Conservation (phyloP, 164 flowering plant genomes). For the Stephania cephalantha region DNA sequence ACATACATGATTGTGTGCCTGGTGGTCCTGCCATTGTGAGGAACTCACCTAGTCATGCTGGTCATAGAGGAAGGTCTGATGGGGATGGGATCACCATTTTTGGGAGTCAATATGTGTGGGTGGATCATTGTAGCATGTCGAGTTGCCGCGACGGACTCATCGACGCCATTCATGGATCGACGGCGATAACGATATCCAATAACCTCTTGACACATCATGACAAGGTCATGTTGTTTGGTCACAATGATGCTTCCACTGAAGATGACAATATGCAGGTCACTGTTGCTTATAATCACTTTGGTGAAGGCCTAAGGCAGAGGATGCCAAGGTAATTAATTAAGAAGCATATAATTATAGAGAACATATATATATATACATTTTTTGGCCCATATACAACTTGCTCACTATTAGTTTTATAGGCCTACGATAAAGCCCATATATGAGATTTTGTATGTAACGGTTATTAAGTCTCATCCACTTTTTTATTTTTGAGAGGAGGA, state of each 20-base stretch:
- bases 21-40: slow-evolving; percentile 57
- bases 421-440: too few relatives aligned
- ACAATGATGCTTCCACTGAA: slow-evolving; percentile 40
- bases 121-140: slow-evolving; percentile 63
- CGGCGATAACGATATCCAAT: slow-evolving; percentile 74
- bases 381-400: too few relatives aligned
- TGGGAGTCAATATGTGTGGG: slow-evolving; percentile 60
- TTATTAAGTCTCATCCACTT: too few relatives aligned
- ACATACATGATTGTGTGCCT: slow-evolving; percentile 68
- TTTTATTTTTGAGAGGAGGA: too few relatives aligned
- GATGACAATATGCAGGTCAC: slow-evolving; percentile 82
- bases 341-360: too few relatives aligned
- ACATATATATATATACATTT: too few relatives aligned
- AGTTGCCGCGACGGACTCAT: slow-evolving; percentile 64
- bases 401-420: too few relatives aligned
- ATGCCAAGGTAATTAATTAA: slow-evolving; percentile 57
- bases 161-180: slow-evolving; percentile 70
- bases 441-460: too few relatives aligned
- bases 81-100: slow-evolving; percentile 80
- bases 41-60: slow-evolving; percentile 50
- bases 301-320: slow-evolving; percentile 68
- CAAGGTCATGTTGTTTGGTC: slow-evolving; percentile 79
- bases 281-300: slow-evolving; percentile 74
- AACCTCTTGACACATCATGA: slow-evolving; percentile 69
- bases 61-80: slow-evolving; percentile 55